These are phyloP conservation scores for Hanseniaspora valbyensis DNA, from an alignment of 805 yeast genomes.

Conservation along the genomic window DNA sequence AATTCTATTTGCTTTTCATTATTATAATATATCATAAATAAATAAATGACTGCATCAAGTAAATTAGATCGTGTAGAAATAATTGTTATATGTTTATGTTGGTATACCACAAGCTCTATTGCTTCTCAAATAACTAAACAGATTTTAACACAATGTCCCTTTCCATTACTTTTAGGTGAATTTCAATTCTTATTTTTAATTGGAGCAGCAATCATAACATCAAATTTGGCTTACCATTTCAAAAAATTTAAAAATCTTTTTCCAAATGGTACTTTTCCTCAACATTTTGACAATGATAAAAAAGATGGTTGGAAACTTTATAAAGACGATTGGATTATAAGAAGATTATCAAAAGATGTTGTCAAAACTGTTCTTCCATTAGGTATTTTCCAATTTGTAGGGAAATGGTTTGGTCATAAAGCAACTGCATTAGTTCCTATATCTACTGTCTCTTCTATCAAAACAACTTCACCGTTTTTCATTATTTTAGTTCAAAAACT, in stretches of 20 bases:
- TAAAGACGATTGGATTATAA: conserved; percentile 19
- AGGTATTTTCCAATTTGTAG: conserved; percentile 55
- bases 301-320: conserved; percentile 22
- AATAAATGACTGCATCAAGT: not conserved
- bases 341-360: conserved; percentile 32
- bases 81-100: conserved; percentile 38
- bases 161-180: conserved; percentile 55
- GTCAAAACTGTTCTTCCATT: conserved; percentile 47
- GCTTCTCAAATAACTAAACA: conserved; percentile 55
- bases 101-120: conserved; percentile 53
- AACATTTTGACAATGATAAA: conserved; percentile 19
- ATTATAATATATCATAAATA: too few relatives aligned
- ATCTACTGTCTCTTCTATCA: conserved; percentile 60
- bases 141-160: conserved; percentile 44
- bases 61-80: conserved; percentile 22
- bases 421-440: conserved; percentile 58
- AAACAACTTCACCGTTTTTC: conserved; percentile 54
- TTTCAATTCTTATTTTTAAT: conserved; percentile 49
- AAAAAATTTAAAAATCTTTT: conserved; percentile 32
- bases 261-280: conserved; percentile 48
- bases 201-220: conserved; percentile 32
- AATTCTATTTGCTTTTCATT: too few relatives aligned
- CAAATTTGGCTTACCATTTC: conserved; percentile 28
- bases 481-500: conserved; percentile 42
- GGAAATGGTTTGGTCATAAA: conserved; percentile 49